phyloP scores from a whole-genome alignment of 2,329 filamentous ascomycete species.

The Rutstroemia sp. region DNA sequence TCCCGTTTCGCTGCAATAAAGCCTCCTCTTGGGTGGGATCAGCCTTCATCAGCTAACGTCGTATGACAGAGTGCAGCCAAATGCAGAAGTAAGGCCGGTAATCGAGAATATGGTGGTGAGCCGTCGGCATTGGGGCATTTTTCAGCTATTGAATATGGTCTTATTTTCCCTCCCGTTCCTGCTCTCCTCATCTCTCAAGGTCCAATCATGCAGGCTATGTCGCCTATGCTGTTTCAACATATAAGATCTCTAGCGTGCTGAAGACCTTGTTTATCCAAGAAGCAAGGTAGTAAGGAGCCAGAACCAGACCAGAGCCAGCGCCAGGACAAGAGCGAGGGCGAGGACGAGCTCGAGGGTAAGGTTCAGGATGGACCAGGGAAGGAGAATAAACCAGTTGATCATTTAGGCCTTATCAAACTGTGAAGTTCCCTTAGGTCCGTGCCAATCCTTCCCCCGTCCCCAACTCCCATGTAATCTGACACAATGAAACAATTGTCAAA shows the following conservation, averaged over 20 bases:
- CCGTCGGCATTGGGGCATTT: not conserved
- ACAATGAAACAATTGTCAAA: constrained; percentile 1
- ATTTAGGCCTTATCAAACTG: not conserved
- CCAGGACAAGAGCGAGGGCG: too few relatives aligned
- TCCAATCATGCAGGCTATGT: too few relatives aligned
- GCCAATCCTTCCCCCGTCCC: not conserved
- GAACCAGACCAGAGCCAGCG: too few relatives aligned
- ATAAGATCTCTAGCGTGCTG: too few relatives aligned
- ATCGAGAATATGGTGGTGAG: not conserved
- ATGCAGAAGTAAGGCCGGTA: constrained; percentile 3
- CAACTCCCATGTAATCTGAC: not conserved
- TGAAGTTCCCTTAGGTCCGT: not conserved
- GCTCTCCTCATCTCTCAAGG: not conserved
- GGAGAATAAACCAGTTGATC: constrained; percentile 6
- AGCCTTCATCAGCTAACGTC: constrained; percentile 5
- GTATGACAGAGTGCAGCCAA: not conserved
- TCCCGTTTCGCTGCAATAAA: not conserved
- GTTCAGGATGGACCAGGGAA: not conserved
- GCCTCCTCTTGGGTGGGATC: not conserved
- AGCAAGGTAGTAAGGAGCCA: too few relatives aligned
- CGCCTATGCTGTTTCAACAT: too few relatives aligned
- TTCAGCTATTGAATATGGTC: not conserved
- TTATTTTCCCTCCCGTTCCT: not conserved
- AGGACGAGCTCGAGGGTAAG: too few relatives aligned
- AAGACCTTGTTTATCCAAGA: too few relatives aligned